Evolutionary conservation across 169 alveolate genomes (phyloP).

Genomic region (Sarcocystis neurona): DNA sequence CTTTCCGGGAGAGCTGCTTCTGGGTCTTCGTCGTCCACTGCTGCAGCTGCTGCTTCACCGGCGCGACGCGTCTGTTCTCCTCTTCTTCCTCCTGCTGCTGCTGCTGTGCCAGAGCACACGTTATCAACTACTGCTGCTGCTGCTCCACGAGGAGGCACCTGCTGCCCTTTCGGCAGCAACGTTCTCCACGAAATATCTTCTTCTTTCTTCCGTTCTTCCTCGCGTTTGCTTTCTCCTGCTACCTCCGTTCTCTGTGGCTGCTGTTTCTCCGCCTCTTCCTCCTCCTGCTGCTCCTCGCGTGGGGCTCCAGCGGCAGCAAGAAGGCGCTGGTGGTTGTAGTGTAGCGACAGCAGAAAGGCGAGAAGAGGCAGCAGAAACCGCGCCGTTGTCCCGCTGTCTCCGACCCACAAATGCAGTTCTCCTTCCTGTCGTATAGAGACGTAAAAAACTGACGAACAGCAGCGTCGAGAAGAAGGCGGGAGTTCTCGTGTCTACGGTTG

Average conservation of each 20-base stretch:
- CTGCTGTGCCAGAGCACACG: background rate
- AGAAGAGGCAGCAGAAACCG: conserved; percentile 48
- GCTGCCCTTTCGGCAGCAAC: too few relatives aligned
- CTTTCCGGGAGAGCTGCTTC: background rate
- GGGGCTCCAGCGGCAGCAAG: too few relatives aligned
- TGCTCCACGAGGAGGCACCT: background rate
- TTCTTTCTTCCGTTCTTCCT: too few relatives aligned
- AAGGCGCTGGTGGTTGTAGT: background rate
- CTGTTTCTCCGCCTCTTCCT: too few relatives aligned
- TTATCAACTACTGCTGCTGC: background rate
- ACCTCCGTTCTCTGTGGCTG: too few relatives aligned
- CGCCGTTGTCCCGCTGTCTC: conserved; percentile 70
- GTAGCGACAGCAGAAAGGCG: background rate
- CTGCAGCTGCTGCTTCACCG: background rate
- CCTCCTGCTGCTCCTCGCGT: too few relatives aligned
- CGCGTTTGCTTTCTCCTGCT: too few relatives aligned
- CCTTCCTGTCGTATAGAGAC: background rate
- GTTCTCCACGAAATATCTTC: too few relatives aligned
- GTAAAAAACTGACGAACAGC: background rate
- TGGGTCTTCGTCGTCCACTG: background rate
- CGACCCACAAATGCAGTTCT: conserved; percentile 46
- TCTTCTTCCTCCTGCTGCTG: background rate
- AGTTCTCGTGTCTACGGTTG: too few relatives aligned
- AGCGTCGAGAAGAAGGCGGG: background rate
- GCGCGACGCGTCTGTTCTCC: background rate